Base-by-base conservation (phyloP, 805 yeast species). In the Candida pseudoglaebosa region DNA sequence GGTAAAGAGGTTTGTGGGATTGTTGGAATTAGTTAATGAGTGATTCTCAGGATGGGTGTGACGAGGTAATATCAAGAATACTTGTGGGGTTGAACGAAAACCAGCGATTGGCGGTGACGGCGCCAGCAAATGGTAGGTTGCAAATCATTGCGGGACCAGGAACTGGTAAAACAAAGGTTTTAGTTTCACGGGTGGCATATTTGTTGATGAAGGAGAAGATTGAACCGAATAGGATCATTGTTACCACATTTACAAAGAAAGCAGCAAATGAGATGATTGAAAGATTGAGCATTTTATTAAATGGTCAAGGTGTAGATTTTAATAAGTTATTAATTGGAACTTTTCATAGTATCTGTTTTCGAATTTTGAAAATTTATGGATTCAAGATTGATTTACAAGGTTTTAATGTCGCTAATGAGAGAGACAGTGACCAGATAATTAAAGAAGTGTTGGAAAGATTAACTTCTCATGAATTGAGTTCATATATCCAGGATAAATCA, bases 181-280 rank as follows among this genome's bases (percentile, higher is more conserved):
- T 91, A 20, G 80, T 87, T 0, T 72, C 88, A 1, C 67, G 96
- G 32, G 93, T 90, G 7, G 90, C 90, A 0, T 75, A 80, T 50
- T 62, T 90, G 20, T 48, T 90, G 5, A 42, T 75, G 3, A 57
- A 71, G 6, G 67, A 74, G 24, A 59, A 70, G 1, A 57, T 85
- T 0, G 64, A 68, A 1, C 90, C 97, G 0, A 65, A 70, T 24
- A 62, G 73, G 34, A 72, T 93, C 14, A 74, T 91, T 1, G 93
- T 90, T 15, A 87, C 96, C 4, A 90, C 98, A 0, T 91, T 91
- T 64, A 91, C 98, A 9, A 85, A 86, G 50, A 86, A 84, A 50
- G 98, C 99, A 0, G 95, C 97, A 1, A 74, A 70, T 37, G 98
- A 91, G 61, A 82, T 91, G 85, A 61, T 67, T 9, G 82, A 77